These are phyloP conservation scores for Rubia yunnanensis DNA, from an alignment of 257 asterid genomes.

Conservation along the genomic window DNA sequence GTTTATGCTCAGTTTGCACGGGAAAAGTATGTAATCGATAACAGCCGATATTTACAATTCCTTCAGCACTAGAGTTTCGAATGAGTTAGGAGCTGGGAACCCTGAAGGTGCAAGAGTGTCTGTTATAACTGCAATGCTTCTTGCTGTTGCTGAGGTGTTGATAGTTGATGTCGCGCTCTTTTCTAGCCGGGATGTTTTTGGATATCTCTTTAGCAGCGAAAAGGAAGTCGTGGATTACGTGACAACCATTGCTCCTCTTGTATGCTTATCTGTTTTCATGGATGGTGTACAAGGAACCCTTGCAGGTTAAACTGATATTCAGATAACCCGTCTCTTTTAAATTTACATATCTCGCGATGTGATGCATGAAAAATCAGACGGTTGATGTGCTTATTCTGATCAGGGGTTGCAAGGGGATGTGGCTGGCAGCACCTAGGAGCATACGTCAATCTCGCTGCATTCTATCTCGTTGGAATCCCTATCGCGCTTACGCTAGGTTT, in stretches of 20 bases:
- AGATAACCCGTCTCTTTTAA: background rate
- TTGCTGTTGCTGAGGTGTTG: constrained; percentile 34
- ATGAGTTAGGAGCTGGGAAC: constrained; percentile 70
- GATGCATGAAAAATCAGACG: background rate
- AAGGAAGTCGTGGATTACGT: constrained; percentile 70
- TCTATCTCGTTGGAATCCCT: constrained; percentile 42
- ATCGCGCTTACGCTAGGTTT: constrained; percentile 32
- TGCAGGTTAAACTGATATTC: constrained; percentile 27
- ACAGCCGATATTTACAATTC: background rate
- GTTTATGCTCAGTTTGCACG: background rate
- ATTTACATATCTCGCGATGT: background rate
- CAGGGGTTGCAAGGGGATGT: constrained; percentile 58
- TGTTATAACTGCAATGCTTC: constrained; percentile 42
- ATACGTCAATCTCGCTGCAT: constrained; percentile 42
- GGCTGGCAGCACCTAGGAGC: constrained; percentile 63
- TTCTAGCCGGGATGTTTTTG: constrained; percentile 53
- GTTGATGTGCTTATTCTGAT: background rate
- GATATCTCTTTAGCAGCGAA: constrained; percentile 65
- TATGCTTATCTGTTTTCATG: constrained; percentile 45
- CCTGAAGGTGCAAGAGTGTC: constrained; percentile 52
- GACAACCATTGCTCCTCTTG: constrained; percentile 55
- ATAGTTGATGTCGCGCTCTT: constrained; percentile 34
- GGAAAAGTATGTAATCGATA: background rate
- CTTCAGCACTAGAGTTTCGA: constrained; percentile 57
- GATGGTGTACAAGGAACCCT: constrained; percentile 55